These are phyloP conservation scores for Verticillium tricorpus DNA, from an alignment of 2,329 filamentous ascomycete genomes.

Conservation along the genomic window DNA sequence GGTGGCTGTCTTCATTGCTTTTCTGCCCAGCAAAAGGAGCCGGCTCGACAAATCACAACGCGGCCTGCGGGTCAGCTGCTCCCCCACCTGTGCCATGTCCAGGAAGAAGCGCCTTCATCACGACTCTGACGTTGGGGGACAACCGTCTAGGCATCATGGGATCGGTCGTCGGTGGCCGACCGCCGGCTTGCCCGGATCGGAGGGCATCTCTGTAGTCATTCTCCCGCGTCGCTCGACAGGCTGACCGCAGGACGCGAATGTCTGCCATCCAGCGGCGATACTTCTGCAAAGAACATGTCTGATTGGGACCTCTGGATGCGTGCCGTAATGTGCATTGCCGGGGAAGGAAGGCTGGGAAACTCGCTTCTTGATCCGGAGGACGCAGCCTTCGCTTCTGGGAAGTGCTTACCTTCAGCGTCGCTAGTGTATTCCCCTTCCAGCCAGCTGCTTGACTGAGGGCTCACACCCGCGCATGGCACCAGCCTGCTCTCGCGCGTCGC, in stretches of 20 bases:
- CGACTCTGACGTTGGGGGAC: background rate
- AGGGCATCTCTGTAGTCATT: background rate
- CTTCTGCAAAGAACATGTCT: too few relatives aligned
- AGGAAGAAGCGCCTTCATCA: background rate
- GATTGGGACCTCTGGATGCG: too few relatives aligned
- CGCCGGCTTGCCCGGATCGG: background rate
- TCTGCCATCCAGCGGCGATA: too few relatives aligned
- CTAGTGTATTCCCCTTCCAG: too few relatives aligned
- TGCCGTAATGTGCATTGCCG: too few relatives aligned
- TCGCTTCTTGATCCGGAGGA: too few relatives aligned
- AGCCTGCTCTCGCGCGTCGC: too few relatives aligned
- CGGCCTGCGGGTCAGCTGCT: conserved; percentile 2
- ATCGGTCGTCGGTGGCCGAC: background rate
- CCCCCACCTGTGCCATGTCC: background rate
- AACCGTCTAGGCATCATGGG: background rate
- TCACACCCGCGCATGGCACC: too few relatives aligned
- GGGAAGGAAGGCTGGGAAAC: too few relatives aligned
- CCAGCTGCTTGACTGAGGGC: too few relatives aligned
- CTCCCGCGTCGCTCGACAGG: background rate
- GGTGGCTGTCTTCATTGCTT: conserved; percentile 2
- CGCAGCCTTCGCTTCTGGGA: too few relatives aligned
- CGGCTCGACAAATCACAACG: background rate
- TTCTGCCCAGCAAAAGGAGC: background rate
- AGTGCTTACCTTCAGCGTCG: too few relatives aligned
- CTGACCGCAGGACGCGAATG: background rate